These are phyloP conservation scores for Podila minutissima DNA, from an alignment of 192 early-diverging fungal species.

Conservation along the genomic window DNA sequence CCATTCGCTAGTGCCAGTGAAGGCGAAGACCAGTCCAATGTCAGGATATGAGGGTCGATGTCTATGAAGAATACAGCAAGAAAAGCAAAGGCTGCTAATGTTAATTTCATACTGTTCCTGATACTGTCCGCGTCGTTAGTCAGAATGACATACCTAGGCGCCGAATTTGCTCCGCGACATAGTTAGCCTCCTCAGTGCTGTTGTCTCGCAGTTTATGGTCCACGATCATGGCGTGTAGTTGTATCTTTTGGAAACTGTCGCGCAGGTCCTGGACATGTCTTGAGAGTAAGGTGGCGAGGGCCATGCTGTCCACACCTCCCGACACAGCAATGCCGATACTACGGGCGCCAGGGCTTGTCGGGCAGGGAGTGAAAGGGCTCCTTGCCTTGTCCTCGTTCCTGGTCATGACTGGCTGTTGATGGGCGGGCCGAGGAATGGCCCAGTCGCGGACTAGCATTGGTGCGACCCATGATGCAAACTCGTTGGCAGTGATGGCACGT, in stretches of 20 bases:
- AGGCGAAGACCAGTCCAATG: conserved; percentile 11
- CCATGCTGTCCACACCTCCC: conserved; percentile 53
- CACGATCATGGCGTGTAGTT: conserved; percentile 55
- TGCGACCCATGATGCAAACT: conserved; percentile 19
- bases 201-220: conserved; percentile 55
- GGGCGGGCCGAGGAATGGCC: not conserved
- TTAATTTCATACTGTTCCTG: not conserved
- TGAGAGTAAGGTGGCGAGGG: conserved; percentile 31
- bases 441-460: not conserved
- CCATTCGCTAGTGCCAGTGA: not conserved
- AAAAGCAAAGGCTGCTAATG: not conserved
- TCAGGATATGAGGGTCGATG: conserved; percentile 12
- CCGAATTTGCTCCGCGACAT: conserved; percentile 34
- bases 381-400: not conserved
- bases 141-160: conserved; percentile 28
- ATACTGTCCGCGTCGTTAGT: not conserved
- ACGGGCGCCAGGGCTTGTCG: not conserved
- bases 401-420: not conserved
- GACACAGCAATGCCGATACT: conserved; percentile 51
- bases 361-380: not conserved
- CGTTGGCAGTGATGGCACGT: conserved; percentile 25
- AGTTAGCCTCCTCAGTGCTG: conserved; percentile 50
- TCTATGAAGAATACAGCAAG: not conserved
- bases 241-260: too few species aligned
- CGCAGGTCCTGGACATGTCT: conserved; percentile 4